Conservation (phyloP, 768 basidiomycete genomes). For the Lactarius hengduanensis region DNA sequence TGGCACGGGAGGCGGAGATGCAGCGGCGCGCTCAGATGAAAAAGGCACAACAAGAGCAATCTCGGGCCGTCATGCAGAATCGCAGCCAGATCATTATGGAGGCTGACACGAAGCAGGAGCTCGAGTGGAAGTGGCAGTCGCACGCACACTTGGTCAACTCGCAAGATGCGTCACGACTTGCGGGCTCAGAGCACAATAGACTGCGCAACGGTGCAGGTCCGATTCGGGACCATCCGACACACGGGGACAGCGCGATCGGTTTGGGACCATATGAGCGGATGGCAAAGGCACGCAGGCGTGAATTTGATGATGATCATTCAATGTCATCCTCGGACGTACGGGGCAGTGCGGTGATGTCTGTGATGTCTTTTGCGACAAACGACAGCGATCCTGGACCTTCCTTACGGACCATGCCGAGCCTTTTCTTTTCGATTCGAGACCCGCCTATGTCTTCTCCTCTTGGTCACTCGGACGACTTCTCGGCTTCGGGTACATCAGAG, state of each 20-base stretch:
- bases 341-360: conserved; percentile 69
- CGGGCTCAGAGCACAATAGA: conserved; percentile 32
- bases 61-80: conserved; percentile 90
- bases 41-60: conserved; percentile 79
- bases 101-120: conserved; percentile 47
- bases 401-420: conserved; percentile 58
- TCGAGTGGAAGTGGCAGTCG: conserved; percentile 57
- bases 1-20: conserved; percentile 79
- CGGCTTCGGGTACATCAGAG: conserved; percentile 74
- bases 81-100: conserved; percentile 72
- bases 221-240: conserved; percentile 46
- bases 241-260: conserved; percentile 11
- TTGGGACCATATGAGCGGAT: conserved; percentile 58
- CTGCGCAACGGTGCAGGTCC: conserved; percentile 60
- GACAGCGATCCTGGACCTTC: conserved; percentile 85
- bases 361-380: conserved; percentile 78
- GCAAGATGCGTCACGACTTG: conserved; percentile 30
- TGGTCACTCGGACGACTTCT: conserved; percentile 67
- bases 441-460: conserved; percentile 73
- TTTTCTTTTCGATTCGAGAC: conserved; percentile 70
- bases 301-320: conserved; percentile 88
- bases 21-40: conserved; percentile 75
- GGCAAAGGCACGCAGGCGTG: conserved; percentile 75
- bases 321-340: conserved; percentile 88
- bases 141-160: conserved; percentile 39